Base-by-base conservation (phyloP, 768 basidiomycete species). In the Mrakia frigida region DNA sequence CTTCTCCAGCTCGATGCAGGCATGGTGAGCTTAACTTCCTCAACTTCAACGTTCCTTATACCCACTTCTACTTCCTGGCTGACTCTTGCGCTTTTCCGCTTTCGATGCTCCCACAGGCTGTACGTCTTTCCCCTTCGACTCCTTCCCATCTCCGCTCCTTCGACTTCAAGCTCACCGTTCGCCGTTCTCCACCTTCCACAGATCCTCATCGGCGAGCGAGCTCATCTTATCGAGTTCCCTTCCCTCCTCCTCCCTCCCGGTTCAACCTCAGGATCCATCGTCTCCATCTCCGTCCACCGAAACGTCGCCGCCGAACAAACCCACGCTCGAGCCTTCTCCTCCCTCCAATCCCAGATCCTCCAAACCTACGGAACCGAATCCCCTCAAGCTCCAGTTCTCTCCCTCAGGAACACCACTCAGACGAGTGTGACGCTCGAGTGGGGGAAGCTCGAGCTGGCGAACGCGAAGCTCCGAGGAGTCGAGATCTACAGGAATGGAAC, bases 181-280 rank as follows among this genome's bases (percentile, higher is more conserved):
- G 37, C 25, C 16, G 60, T 31, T 74, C 65, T 59, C 33, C 11
- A 5, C 39, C 25, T 41, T 23, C 31, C 21, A 18, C 82, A 94
- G 93, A 95, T 97, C 79, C 87, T 96, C 1, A 87, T 98, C 21
- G 94, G 96, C 23, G 93, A 93, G 83, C 88, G 93, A 60, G 95
- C 95, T 25, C 96, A 98, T 81, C 87, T 98, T 50, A 96, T 99
- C 80, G 96, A 99, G 84, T 99, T 98, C 83, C 97, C 97, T 1
- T 98, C 97, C 0, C 87, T 99, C 53, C 88, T 98, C 1, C 86
- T 98, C 10, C 97, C 97, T 0, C 92, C 94, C 0, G 95, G 95
- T 21, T 90, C 93, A 1, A 90, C 91, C 13, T 89, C 95, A 0
- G 97, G 97, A 7, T 97, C 94, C 28, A 98, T 99, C 79, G 93